Base-by-base conservation (phyloP, 2,329 filamentous ascomycete species). In the Colletotrichum noveboracense region DNA sequence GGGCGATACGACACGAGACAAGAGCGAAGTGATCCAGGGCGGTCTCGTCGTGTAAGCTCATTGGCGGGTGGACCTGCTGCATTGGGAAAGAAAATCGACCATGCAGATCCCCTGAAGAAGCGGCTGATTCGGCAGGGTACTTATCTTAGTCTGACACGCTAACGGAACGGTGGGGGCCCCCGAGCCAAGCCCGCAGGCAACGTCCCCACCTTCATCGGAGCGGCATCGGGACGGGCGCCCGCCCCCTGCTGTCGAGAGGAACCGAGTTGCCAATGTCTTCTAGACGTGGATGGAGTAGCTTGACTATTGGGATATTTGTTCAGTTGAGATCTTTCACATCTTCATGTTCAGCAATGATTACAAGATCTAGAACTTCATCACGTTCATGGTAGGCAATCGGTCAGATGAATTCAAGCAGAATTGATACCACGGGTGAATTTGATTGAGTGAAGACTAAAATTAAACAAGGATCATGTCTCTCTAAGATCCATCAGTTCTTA, bases 231-330 rank as follows among this genome's bases (percentile, higher is more conserved):
- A 66, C 65, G 48, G 26, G 18, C 58, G 58, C 14, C 58, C 26
- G 58, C 28, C 28, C 58, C 58, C n/a, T 61, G 58, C 18, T 34
- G 1, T 61, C 26, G 58, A 61, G 28, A 21, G 26, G 28, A 61
- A 30, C 56, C 9, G 61, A 26, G 26, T 36, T 21, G 32, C 61
- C n/a, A 24, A 13, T 7, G n/a, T 12, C 24, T 7, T 12, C 13
- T 30, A 60, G 26, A 24, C 55, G 6, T 28, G 55, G 6, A 30
- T 60, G 26, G 56, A 32, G 3, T 14, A 13, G 56, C 56, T 60
- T 60, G 43, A 52, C 0, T 52, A 0, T 13, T 24, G 43, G 0
- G 1, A 2, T 21, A 1, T 21, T 5, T 52, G 0, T 32, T 21
- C 16, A 0, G 5, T 32, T 60, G 56, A 60, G 24, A 26, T 4